Base-by-base conservation (phyloP, 176 grass and related monocot species). In the Zea luxurians region DNA sequence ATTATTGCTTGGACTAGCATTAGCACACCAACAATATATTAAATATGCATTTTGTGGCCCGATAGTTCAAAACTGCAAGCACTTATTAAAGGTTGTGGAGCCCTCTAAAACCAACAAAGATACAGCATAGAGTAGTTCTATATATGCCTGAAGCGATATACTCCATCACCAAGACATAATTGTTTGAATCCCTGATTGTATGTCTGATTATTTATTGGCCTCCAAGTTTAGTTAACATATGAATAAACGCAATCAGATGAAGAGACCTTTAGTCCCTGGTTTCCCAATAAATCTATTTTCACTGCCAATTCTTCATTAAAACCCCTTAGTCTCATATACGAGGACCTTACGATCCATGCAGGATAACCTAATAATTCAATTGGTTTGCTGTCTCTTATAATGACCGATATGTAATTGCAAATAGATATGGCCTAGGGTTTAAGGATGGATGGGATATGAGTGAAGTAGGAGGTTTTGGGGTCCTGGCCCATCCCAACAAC, bases 171-270 rank as follows among this genome's bases (percentile, higher is more conserved):
- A 55, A 40, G 36, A 41, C 4, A 55, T 4, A 40, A 55, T 7
- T 18, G 8, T 41, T 55, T 55, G 16, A 49, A 55, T 16, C 47
- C 38, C 46, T 78, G 10, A 53, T 40, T 17, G 7, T 62, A 48
- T 68, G 70, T 17, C 55, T 75, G 53, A 54, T 42, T 70, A 62
- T 18, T 57, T 67, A 65, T 67, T 84, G 20, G 36, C 10, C 64
- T 27, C 4, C 12, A 84, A 58, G 60, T 37, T 35, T 46, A 16
- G 7, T 47, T 41, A 57, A 55, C 13, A 15, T 72, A 44, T 64
- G 13, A 55, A 34, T 55, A 45, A 55, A 48, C 2, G 6, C 63
- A 27, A 71, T 52, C 12, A 82, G 0, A 49, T 59, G 20, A 68
- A 53, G 38, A 43, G 36, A 52, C 3, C 40, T 58, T 64, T 10